Conservation (phyloP, 768 basidiomycete species). For the Macrolepiota fuliginosa region DNA sequence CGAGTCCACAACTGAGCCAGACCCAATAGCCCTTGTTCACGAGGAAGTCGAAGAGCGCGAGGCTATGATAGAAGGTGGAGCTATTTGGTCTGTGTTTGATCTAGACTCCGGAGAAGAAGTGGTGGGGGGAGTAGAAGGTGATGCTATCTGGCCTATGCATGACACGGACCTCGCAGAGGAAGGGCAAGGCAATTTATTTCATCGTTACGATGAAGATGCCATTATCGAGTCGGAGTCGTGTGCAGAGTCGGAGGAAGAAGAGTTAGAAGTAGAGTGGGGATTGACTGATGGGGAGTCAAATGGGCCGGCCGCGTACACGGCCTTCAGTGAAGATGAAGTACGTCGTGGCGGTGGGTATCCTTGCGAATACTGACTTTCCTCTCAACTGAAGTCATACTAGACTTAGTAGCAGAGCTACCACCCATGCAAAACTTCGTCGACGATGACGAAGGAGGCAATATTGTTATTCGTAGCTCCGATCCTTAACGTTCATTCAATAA, state of each 20-base stretch:
- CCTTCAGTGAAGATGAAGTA: conserved; percentile 3
- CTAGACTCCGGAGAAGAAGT: conserved; percentile 8
- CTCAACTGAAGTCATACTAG: neutral
- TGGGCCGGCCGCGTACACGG: neutral
- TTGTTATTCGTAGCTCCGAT: conserved; percentile 14
- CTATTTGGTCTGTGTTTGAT: conserved; percentile 22
- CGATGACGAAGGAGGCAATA: conserved; percentile 19
- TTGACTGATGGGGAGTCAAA: conserved; percentile 40
- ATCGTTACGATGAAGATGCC: neutral
- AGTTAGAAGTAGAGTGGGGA: conserved; percentile 32
- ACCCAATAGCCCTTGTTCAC: neutral
- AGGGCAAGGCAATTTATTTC: conserved; percentile 23
- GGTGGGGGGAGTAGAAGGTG: neutral
- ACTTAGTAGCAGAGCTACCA: neutral
- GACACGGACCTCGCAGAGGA: conserved; percentile 17
- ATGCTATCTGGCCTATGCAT: too few relatives aligned
- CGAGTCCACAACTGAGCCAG: neutral
- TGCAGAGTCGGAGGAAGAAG: conserved; percentile 17
- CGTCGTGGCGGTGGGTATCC: neutral
- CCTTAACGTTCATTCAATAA: conserved; percentile 15
- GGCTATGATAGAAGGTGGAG: conserved; percentile 18
- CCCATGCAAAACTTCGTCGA: conserved; percentile 17
- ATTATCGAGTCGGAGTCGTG: neutral
- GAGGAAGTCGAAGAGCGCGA: conserved; percentile 14
- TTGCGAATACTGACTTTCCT: neutral